Conservation (phyloP, 1,284 basidiomycete genomes). For the Pseudomicrostroma phylloplanum region DNA sequence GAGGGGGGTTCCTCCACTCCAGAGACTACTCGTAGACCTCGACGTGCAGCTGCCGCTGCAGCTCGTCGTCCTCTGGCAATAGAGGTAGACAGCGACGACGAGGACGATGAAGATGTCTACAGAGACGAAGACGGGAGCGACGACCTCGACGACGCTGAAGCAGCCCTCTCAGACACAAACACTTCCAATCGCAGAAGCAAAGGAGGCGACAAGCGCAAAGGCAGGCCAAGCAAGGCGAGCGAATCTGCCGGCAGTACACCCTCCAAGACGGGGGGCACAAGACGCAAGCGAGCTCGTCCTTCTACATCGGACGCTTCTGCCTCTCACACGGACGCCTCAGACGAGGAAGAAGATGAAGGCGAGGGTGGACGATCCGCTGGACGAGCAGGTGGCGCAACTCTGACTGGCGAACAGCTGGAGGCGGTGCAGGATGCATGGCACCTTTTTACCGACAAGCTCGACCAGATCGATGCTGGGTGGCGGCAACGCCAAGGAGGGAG, state of each 20-base stretch:
- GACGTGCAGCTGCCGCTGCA: background rate
- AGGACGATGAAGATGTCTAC: background rate
- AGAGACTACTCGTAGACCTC: background rate
- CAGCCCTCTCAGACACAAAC: too few relatives aligned
- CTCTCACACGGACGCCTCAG: too few relatives aligned
- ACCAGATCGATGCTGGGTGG: background rate
- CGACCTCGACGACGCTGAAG: background rate
- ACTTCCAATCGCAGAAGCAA: too few relatives aligned
- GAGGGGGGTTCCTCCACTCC: too few relatives aligned
- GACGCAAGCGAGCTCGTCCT: too few relatives aligned
- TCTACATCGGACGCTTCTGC: too few relatives aligned
- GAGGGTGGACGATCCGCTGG: background rate
- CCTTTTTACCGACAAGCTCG: background rate
- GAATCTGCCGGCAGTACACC: too few relatives aligned
- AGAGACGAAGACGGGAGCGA: background rate
- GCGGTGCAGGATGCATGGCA: background rate
- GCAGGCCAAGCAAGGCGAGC: too few relatives aligned
- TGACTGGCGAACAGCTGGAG: background rate
- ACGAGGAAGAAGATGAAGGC: too few relatives aligned
- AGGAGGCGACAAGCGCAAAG: too few relatives aligned
- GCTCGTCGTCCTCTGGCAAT: background rate
- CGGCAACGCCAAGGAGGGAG: too few relatives aligned
- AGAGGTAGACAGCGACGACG: background rate
- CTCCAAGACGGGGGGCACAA: too few relatives aligned
- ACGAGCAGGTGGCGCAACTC: background rate